Evolutionary conservation across 2,329 filamentous ascomycete genomes (phyloP).

Genomic region (Chalaropsis thielavioides): DNA sequence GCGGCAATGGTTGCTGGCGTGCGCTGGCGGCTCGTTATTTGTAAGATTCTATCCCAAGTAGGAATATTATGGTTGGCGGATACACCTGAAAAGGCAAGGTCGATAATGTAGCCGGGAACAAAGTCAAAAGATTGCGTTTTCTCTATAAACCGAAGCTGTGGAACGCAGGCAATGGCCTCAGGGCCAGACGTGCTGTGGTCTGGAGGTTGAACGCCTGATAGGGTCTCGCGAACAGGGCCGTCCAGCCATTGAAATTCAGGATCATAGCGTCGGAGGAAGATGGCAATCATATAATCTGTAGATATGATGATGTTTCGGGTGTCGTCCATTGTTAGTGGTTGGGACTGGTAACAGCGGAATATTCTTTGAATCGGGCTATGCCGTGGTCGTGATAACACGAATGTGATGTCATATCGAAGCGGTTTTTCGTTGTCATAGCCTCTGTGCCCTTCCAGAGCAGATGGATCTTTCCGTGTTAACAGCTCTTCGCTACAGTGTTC

Average conservation of each 20-base stretch:
- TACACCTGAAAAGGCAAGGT: conserved; percentile 32
- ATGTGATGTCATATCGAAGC: conserved; percentile 35
- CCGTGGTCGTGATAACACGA: conserved; percentile 27
- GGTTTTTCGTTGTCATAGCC: conserved; percentile 28
- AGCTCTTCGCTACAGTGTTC: conserved; percentile 39
- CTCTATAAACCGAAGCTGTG: conserved; percentile 31
- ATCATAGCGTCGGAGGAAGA: conserved; percentile 38
- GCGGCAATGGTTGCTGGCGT: conserved; percentile 33
- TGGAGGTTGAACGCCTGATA: conserved; percentile 27
- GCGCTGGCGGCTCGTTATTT: conserved; percentile 33
- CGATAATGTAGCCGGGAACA: conserved; percentile 36
- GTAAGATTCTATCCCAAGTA: conserved; percentile 29
- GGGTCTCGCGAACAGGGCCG: conserved; percentile 29
- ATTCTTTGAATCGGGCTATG: conserved; percentile 29
- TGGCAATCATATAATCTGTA: conserved; percentile 36
- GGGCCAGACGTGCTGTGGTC: conserved; percentile 30
- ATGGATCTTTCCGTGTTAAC: conserved; percentile 38
- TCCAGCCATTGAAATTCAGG: conserved; percentile 35
- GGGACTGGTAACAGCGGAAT: conserved; percentile 37
- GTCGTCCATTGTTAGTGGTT: conserved; percentile 29
- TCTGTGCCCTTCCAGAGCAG: conserved; percentile 30
- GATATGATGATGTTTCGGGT: conserved; percentile 35
- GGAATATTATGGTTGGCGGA: conserved; percentile 26
- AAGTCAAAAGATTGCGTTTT: conserved; percentile 33
- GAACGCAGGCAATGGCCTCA: conserved; percentile 34